Percentiles rank a stretch among this genome's conserved stretches.
phyloP scores from a whole-genome alignment of 306 rosid genomes.

The Hippophae gyantsensis region DNA sequence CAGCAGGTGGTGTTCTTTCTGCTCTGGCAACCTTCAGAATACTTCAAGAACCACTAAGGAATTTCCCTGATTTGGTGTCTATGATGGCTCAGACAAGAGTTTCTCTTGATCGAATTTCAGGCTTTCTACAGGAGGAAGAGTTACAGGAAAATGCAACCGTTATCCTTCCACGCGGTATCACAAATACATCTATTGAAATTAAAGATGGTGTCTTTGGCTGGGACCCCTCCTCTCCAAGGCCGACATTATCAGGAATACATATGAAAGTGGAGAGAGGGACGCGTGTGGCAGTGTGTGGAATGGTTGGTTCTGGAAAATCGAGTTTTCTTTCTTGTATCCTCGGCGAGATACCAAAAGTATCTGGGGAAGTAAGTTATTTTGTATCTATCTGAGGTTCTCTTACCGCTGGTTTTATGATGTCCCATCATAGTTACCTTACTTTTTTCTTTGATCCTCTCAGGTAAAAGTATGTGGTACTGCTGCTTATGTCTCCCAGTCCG shows the following conservation, averaged over 20 bases:
- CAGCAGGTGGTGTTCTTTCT: constrained; percentile 96
- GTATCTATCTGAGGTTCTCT: constrained; percentile 12
- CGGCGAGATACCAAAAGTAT: constrained; percentile 83
- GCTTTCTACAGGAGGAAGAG: constrained; percentile 89
- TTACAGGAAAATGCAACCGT: constrained; percentile 86
- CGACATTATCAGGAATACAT: constrained; percentile 70
- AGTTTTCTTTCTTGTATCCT: constrained; percentile 95
- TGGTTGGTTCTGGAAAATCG: constrained; percentile 94
- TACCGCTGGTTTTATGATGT: constrained; percentile 7
- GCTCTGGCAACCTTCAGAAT: constrained; percentile 98
- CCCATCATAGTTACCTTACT: constrained; percentile 8
- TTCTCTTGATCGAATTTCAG: constrained; percentile 87
- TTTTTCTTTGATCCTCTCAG: constrained; percentile 36
- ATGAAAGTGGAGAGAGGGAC: constrained; percentile 73
- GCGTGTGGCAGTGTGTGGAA: constrained; percentile 96
- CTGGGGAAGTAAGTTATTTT: constrained; percentile 78
- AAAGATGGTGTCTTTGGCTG: constrained; percentile 66
- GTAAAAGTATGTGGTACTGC: constrained; percentile 75
- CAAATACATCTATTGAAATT: constrained; percentile 71
- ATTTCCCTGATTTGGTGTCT: constrained; percentile 94
- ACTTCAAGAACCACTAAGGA: constrained; percentile 98
- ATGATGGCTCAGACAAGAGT: constrained; percentile 99
- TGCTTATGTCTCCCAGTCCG: constrained; percentile 88
- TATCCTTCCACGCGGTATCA: constrained; percentile 56
- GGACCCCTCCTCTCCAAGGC: constrained; percentile 66